Base-by-base conservation (phyloP, 805 yeast species). In the Candida yuanshanica region DNA sequence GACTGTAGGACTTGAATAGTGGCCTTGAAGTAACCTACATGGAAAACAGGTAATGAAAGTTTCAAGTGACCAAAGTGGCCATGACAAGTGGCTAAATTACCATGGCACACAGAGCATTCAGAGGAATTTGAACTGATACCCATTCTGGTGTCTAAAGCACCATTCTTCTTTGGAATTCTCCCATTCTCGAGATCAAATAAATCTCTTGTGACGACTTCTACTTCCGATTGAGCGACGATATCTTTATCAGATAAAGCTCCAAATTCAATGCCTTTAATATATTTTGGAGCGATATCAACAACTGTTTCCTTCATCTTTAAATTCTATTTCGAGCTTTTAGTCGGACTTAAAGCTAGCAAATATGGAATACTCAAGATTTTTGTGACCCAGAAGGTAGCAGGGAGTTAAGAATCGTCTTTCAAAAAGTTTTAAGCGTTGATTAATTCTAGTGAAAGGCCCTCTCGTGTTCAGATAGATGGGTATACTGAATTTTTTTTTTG, bases 21-120 rank as follows among this genome's bases (percentile, higher is more conserved):
- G 33, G 90, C 81, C 61, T 91, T 91, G 73, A 93, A 93, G 62
- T 90, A 93, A 16, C 99, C 99, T 36, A 93, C 93, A 58, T 93
- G 99, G 67, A 91, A 93, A 12, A 90, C 98, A 2, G 99, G 99
- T 35, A 93, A 69, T 0, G 98, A 96, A 39, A 93, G 72, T 55
- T 87, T 78, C 48, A 93, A 77, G 57, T 95, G 96, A 33, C 99
- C 99, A 62, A 93, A 93, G 66, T 93, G 99, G 44, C 99, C 99
- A 65, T 91, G 97, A 62, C 99, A 93, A 2, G 95, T 77, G 0
- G 96, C 95, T 49, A 93, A 67, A 51, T 80, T 79, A 3, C 98
- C 98, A 53, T 79, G 87, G 65, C 99, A 93, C 1, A 98, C 95
- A 12, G 76, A 62, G 69, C 99, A 93, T 59, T 84, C 95, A 13